Evolutionary conservation across 2,329 filamentous ascomycete genomes (phyloP).

Genomic region (Diaporthe sp.): DNA sequence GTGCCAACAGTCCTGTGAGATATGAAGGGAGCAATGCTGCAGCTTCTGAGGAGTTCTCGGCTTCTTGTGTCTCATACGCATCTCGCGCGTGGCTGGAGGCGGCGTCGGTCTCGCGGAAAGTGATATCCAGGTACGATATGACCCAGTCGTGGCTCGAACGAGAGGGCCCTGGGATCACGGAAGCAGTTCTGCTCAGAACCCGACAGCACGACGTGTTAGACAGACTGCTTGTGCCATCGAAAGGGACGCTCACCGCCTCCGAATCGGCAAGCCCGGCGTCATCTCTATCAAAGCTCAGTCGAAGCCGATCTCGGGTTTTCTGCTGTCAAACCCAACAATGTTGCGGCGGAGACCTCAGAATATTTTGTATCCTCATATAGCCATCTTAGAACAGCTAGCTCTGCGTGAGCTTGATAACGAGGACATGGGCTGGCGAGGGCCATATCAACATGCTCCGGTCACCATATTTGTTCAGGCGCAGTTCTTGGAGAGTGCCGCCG

Average conservation of each 20-base stretch:
- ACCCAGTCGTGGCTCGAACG: background rate
- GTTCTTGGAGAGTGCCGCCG: background rate
- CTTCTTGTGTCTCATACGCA: background rate
- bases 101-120: background rate
- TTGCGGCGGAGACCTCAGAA: background rate
- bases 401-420: background rate
- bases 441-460: background rate
- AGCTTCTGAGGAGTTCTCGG: background rate
- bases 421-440: background rate
- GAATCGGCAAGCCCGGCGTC: background rate
- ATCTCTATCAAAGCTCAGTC: background rate
- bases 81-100: background rate
- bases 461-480: background rate
- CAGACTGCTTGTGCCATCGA: background rate
- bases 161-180: background rate
- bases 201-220: background rate
- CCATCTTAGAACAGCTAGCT: background rate
- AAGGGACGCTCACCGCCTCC: background rate
- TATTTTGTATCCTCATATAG: too few species aligned
- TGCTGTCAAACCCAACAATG: background rate
- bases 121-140: background rate
- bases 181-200: background rate
- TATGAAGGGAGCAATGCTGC: background rate
- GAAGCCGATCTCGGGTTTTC: background rate
- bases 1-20: background rate